Percentiles rank a stretch among this genome's conserved stretches.
These are phyloP conservation scores for Lecanicillium sp. DNA, from an alignment of 2,329 filamentous ascomycete genomes.

Conservation along the genomic window DNA sequence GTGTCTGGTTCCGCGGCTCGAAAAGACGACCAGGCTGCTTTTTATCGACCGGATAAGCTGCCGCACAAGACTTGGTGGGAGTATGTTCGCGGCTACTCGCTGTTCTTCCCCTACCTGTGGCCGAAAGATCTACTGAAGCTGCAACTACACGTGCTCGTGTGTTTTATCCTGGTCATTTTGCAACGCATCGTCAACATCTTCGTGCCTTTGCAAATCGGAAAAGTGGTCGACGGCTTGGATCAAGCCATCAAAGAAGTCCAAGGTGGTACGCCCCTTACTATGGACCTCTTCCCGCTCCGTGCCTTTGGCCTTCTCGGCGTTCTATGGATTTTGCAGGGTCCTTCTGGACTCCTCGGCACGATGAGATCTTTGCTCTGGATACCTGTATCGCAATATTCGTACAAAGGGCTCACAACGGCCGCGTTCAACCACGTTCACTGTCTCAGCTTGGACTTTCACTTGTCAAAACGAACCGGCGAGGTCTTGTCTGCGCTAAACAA, in stretches of 20 bases:
- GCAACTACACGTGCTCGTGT: slow-evolving; percentile 72
- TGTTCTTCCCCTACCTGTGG: slow-evolving; percentile 97
- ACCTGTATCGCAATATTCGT: slow-evolving; percentile 93
- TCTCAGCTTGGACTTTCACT: slow-evolving; percentile 90
- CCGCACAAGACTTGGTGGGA: slow-evolving; percentile 93
- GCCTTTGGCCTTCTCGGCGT: slow-evolving; percentile 41
- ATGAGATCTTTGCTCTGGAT: slow-evolving; percentile 85
- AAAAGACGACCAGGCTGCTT: slow-evolving; percentile 63
- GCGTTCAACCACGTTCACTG: slow-evolving; percentile 97
- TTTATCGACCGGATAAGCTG: slow-evolving; percentile 80
- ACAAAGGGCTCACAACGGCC: slow-evolving; percentile 85
- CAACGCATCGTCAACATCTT: slow-evolving; percentile 81
- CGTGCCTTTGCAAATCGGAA: slow-evolving; percentile 74
- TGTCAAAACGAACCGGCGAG: slow-evolving; percentile 94
- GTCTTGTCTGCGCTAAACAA: slow-evolving; percentile 94
- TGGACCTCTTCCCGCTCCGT: slow-evolving; percentile 25
- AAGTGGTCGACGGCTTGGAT: slow-evolving; percentile 68
- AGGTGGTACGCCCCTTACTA: slow-evolving; percentile 23
- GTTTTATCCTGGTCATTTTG: slow-evolving; percentile 70
- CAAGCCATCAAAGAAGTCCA: slow-evolving; percentile 40
- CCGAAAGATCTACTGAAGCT: slow-evolving; percentile 69
- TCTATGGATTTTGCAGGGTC: slow-evolving; percentile 81
- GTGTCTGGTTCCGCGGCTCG: slow-evolving; percentile 17
- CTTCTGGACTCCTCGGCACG: slow-evolving; percentile 79
- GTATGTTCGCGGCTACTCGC: slow-evolving; percentile 82